phyloP scores from a whole-genome alignment of 1,284 basidiomycete species.

The Marasmius fiardii region DNA sequence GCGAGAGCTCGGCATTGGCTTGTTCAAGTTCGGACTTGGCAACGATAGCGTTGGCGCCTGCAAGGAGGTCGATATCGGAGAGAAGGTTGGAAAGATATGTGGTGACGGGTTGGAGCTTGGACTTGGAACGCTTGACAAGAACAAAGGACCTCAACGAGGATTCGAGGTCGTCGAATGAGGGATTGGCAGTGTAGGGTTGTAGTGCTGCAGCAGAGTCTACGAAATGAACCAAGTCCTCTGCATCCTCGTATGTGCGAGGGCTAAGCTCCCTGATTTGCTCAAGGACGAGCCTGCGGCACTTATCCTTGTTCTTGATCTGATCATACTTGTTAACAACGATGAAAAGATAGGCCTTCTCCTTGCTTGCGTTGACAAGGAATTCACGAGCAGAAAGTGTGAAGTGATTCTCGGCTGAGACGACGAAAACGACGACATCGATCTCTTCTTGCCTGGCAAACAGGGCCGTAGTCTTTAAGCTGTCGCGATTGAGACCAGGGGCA shows the following conservation, averaged over 20 bases:
- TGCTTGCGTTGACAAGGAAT: constrained; percentile 90
- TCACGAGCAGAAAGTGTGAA: constrained; percentile 96
- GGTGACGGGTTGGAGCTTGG: constrained; percentile 93
- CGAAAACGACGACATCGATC: constrained; percentile 98
- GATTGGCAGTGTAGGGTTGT: constrained; percentile 59
- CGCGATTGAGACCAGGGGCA: constrained; percentile 95
- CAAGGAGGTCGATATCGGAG: constrained; percentile 85
- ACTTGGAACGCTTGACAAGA: constrained; percentile 91
- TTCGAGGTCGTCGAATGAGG: constrained; percentile 86
- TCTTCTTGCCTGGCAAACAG: constrained; percentile 96
- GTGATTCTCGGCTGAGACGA: constrained; percentile 98
- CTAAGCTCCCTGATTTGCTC: constrained; percentile 95
- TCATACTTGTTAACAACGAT: constrained; percentile 99
- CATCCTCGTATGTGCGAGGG: constrained; percentile 89
- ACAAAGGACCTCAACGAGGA: constrained; percentile 94
- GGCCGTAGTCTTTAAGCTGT: constrained; percentile 94
- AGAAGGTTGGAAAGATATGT: constrained; percentile 92
- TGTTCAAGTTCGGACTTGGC: constrained; percentile 79
- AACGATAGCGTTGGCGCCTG: constrained; percentile 82
- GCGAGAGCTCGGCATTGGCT: constrained; percentile 70
- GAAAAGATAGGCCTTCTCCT: constrained; percentile 98
- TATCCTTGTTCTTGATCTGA: constrained; percentile 93
- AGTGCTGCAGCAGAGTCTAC: constrained; percentile 85
- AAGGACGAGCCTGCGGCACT: constrained; percentile 85
- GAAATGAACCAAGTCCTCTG: constrained; percentile 95